Base-by-base conservation (phyloP, 2,329 filamentous ascomycete genomes). In the Stachybotrys chartarum region DNA sequence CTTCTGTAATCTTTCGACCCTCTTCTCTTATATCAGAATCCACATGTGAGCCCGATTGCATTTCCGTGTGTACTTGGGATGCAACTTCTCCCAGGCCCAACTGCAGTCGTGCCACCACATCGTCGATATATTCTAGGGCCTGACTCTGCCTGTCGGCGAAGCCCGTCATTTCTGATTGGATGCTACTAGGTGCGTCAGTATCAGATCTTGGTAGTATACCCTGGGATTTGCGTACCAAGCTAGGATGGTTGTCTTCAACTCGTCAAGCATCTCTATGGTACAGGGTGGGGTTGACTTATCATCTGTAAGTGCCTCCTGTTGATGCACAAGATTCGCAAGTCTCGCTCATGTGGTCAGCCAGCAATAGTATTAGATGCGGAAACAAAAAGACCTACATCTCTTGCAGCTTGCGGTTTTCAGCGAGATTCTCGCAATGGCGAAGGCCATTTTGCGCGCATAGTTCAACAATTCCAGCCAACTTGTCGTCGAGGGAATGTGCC, bases 161-260 rank as follows among this genome's bases (percentile, higher is more conserved):
- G 14, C 8, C 5, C 8, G 35, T 42, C 2, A 42, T 10, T 14
- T 42, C 35, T 42, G 35, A 14, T 42, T 10, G 14, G 5, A 42
- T 42, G 8, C 35, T 42, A 14, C 14, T 64, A 11, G 35, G 49
- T 30, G 55, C 56, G 14, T 57, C 57, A 10, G 59, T 57, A 24
- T 54, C 58, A 42, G 35, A 42, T 42, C 14, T 42, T 42, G 3
- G 35, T 10, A 42, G 35, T 42, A 42, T 42, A 42, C 35, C 14
- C 35, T 42, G 35, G 10, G 35, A 42, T 42, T 42, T 42, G 3
- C 35, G 35, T 14, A 42, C 8, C 35, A 42, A 10, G 10, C 8
- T 42, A 42, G 24, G 24, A 24, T 24, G 24, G 24, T 24, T 24
- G 24, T 24, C 24, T 24, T 24, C 24, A 24, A 24, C 24, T 24